Evolutionary conservation across 2,329 filamentous ascomycete species (phyloP).

Genomic region (Paracoccidioides lutzii): DNA sequence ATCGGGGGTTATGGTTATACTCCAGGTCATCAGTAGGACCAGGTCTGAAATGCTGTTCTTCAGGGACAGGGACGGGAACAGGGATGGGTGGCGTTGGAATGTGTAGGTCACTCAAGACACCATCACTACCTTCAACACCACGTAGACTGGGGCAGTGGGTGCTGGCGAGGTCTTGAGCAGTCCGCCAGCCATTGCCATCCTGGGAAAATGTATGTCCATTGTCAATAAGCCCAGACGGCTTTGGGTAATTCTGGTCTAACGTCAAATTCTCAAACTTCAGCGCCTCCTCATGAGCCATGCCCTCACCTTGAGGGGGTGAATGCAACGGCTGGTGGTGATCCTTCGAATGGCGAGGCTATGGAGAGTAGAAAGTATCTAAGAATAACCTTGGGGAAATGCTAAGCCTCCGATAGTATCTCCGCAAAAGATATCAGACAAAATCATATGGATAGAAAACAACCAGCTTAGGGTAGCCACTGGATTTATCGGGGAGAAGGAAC

Average conservation of each 20-base stretch:
- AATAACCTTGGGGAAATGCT: neutral
- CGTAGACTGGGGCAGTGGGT: constrained; percentile 6
- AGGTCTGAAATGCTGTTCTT: constrained; percentile 15
- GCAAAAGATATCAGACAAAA: neutral
- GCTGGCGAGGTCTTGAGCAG: neutral
- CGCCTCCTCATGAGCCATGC: constrained; percentile 28
- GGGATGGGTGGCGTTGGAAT: constrained; percentile 33
- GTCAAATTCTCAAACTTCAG: constrained; percentile 24
- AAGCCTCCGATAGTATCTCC: neutral
- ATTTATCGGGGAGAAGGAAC: neutral
- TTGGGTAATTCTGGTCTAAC: constrained; percentile 26
- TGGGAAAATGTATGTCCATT: neutral
- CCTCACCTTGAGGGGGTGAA: constrained; percentile 16
- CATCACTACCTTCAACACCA: constrained; percentile 29
- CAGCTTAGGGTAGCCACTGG: neutral
- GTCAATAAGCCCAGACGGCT: neutral
- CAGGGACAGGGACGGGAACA: constrained; percentile 26
- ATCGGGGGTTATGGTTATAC: constrained; percentile 27
- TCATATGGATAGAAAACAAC: neutral
- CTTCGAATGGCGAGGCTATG: neutral
- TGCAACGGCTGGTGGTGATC: constrained; percentile 4
- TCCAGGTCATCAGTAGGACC: constrained; percentile 16
- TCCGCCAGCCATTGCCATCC: neutral
- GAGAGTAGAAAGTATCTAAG: neutral
- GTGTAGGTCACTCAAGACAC: constrained; percentile 27